These are phyloP conservation scores for Acanthamoeba sp. DNA, from an alignment of 208 protist species.

Conservation along the genomic window DNA sequence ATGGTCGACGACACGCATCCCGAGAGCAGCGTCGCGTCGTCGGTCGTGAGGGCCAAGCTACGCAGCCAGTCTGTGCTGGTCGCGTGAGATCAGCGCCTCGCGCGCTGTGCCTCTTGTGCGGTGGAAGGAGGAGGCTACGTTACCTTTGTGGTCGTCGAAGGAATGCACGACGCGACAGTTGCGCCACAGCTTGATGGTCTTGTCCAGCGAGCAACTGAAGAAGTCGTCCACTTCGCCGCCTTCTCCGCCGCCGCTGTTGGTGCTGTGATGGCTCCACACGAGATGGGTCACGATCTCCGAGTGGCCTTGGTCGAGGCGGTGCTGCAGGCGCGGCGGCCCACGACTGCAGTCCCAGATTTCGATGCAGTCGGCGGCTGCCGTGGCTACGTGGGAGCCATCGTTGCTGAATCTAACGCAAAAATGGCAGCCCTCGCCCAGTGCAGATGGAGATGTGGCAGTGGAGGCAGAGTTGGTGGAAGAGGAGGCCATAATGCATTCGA, in stretches of 20 bases:
- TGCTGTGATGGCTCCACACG: neutral
- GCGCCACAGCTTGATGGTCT: neutral
- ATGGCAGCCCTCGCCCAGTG: neutral
- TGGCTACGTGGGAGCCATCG: neutral
- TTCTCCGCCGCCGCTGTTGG: neutral
- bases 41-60: neutral
- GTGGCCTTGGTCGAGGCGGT: neutral
- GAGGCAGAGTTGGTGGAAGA: neutral
- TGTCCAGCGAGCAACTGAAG: neutral
- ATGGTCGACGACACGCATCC: neutral
- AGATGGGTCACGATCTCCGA: slow-evolving; percentile 10
- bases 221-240: neutral
- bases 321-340: neutral
- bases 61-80: neutral
- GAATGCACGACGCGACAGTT: neutral
- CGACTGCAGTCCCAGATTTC: neutral
- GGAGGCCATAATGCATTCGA: too few relatives aligned
- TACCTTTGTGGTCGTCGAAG: neutral
- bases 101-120: neutral
- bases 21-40: neutral
- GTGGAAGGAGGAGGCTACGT: neutral
- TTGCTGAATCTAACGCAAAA: neutral
- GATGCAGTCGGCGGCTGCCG: neutral
- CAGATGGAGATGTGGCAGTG: neutral
- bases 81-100: too few relatives aligned